A percentile compares a stretch with the other conserved stretches of the same genome.
Conservation (phyloP, 2,329 filamentous ascomycete genomes). For the Coniosporium tulheliwenetii region DNA sequence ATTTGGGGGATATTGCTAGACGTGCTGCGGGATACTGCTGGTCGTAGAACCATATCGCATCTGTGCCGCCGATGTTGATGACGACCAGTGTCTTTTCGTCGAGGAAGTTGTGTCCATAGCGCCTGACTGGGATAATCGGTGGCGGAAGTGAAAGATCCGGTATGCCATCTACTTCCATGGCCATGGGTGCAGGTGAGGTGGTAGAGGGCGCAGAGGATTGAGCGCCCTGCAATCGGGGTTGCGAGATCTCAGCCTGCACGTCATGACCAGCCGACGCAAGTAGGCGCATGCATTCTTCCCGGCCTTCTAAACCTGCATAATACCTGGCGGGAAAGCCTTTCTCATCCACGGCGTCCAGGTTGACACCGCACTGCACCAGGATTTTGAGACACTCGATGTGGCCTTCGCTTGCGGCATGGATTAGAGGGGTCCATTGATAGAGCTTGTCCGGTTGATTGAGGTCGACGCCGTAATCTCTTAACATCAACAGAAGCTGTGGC, state of each 20-base stretch:
- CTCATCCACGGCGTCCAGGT: conserved; percentile 72
- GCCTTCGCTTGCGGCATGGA: conserved; percentile 92
- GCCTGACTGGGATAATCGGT: conserved; percentile 83
- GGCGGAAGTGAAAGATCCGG: conserved; percentile 83
- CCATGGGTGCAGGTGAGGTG: conserved; percentile 21
- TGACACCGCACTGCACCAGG: conserved; percentile 62
- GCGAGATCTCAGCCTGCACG: conserved; percentile 16
- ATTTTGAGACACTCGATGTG: conserved; percentile 78
- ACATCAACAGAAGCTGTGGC: conserved; percentile 60
- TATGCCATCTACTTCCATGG: conserved; percentile 74
- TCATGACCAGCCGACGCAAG: conserved; percentile 41
- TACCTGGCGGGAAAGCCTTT: conserved; percentile 92
- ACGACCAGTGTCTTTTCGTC: conserved; percentile 96
- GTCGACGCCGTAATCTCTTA: conserved; percentile 77
- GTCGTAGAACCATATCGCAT: conserved; percentile 90
- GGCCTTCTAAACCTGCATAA: conserved; percentile 96
- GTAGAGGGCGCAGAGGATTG: conserved; percentile 15
- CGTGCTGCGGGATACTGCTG: conserved; percentile 92
- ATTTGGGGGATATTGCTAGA: conserved; percentile 90
- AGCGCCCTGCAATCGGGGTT: conserved; percentile 31
- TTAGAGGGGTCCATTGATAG: conserved; percentile 92
- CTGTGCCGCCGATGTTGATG: conserved; percentile 65
- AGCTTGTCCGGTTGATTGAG: conserved; percentile 88
- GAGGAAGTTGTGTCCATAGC: conserved; percentile 96
- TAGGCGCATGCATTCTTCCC: conserved; percentile 84